These are phyloP conservation scores for Venturia oleaginea DNA, from an alignment of 2,329 filamentous ascomycete genomes.

Conservation along the genomic window DNA sequence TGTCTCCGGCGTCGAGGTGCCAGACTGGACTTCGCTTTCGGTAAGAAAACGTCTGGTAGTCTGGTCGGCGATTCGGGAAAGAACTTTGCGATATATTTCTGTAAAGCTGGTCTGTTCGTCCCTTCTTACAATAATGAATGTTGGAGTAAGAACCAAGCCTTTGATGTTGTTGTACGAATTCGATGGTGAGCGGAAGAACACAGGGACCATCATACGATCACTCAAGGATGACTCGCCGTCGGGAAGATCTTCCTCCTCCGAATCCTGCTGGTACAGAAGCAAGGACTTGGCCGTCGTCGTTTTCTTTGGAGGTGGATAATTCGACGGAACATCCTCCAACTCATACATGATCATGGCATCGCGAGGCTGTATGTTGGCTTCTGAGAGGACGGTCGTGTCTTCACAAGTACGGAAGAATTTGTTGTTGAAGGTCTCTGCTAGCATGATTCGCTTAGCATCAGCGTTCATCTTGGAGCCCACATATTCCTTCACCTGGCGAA, in stretches of 20 bases:
- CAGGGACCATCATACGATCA: conserved; percentile 60
- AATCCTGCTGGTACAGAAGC: conserved; percentile 37
- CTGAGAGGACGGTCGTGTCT: conserved; percentile 58
- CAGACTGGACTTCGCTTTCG: conserved; percentile 41
- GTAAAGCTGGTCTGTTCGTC: conserved; percentile 65
- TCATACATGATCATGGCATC: conserved; percentile 68
- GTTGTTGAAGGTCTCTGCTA: conserved; percentile 70
- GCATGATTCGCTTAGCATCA: conserved; percentile 57
- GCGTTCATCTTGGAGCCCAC: conserved; percentile 47
- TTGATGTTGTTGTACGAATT: conserved; percentile 26
- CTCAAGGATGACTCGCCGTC: conserved; percentile 52
- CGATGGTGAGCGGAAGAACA: conserved; percentile 50
- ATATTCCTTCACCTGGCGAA: conserved; percentile 57
- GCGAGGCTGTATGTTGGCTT: conserved; percentile 53
- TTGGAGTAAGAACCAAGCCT: conserved; percentile 38
- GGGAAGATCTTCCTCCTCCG: conserved; percentile 31
- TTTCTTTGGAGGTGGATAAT: conserved; percentile 54
- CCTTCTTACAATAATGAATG: conserved; percentile 66
- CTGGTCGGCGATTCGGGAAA: conserved; percentile 66
- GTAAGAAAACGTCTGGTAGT: conserved; percentile 60
- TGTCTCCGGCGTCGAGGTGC: not conserved
- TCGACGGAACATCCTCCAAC: conserved; percentile 69
- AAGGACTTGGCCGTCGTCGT: conserved; percentile 38
- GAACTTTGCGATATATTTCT: conserved; percentile 66
- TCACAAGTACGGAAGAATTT: conserved; percentile 84